Evolutionary conservation across 2,329 filamentous ascomycete genomes (phyloP).

Genomic region (Trichoderma guizhouense): DNA sequence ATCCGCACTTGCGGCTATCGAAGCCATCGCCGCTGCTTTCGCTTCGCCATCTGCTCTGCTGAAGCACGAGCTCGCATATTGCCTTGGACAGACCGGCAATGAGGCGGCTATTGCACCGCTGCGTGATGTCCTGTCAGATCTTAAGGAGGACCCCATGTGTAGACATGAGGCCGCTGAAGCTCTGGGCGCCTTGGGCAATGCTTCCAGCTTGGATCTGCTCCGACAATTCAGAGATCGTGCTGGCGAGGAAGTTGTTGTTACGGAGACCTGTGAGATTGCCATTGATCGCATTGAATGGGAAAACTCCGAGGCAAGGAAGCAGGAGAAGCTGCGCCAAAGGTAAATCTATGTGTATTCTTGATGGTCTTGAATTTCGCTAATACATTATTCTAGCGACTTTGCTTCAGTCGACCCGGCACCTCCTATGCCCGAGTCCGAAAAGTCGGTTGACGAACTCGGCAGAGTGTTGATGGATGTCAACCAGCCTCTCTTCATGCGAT

Average conservation of each 20-base stretch:
- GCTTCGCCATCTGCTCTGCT: constrained; percentile 80
- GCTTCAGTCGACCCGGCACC: constrained; percentile 93
- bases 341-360: constrained; percentile 39
- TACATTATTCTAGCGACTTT: constrained; percentile 67
- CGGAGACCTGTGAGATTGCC: constrained; percentile 95
- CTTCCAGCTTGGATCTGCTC: constrained; percentile 69
- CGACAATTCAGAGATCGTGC: constrained; percentile 69
- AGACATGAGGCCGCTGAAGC: constrained; percentile 96
- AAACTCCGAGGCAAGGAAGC: constrained; percentile 66
- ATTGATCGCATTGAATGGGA: constrained; percentile 94
- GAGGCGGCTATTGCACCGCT: constrained; percentile 69
- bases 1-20: constrained; percentile 53
- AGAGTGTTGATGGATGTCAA: constrained; percentile 73
- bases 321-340: constrained; percentile 80
- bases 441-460: constrained; percentile 71
- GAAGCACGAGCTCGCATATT: constrained; percentile 97
- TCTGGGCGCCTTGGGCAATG: constrained; percentile 78
- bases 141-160: constrained; percentile 89
- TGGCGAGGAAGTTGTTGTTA: constrained; percentile 76
- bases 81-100: constrained; percentile 86
- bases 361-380: constrained; percentile 26
- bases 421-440: constrained; percentile 69
- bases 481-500: constrained; percentile 82
- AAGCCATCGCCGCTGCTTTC: constrained; percentile 87
- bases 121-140: constrained; percentile 69